Evolutionary conservation across 495 filamentous ascomycete genomes (phyloP), one percentile per base, ranked within the genome.

Genomic region (Sphaerosporella brunnea): DNA sequence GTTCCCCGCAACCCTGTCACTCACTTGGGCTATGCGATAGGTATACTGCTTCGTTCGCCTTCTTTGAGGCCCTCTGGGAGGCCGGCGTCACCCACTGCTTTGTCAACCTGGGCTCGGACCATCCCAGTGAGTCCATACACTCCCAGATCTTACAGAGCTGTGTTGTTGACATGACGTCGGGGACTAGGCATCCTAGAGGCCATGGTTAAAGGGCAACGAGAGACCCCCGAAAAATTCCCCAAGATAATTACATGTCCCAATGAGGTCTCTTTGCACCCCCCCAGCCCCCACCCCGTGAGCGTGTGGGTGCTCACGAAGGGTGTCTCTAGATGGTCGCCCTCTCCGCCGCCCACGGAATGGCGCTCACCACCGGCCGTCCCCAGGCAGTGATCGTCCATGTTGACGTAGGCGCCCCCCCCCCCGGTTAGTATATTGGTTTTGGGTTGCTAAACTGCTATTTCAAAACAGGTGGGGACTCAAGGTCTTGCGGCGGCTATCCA

Each of bases 341-440:
- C 51, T 94, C 87, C 40, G 93, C 93, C 81, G 88, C 88, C 16
- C 87, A 96, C 61, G 88, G 86, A 51, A 94, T 87, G 61, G 88
- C 88, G 2, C 83, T 87, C 38, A 64, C 87, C 4, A 93, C 85
- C 16, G 73, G 77, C 43, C 77, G 84, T 51, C 83, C 85, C 0
- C 88, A 96, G 63, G 82, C 78, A 49, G 87, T 96, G 2, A 88
- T 96, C 50, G 80, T 96, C 2, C 88, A 96, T 62, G 88, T 96
- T 46, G 88, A 96, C 60, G 88, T 96, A 10, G n/a, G n/a, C n/a
- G n/a, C n/a, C n/a, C n/a, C n/a, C n/a, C n/a, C n/a, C n/a, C n/a
- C n/a, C n/a, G n/a, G n/a, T n/a, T n/a, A n/a, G n/a, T n/a, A n/a
- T n/a, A n/a, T n/a, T n/a, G n/a, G n/a, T n/a, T n/a, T n/a, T n/a